Evolutionary conservation across 768 basidiomycete species (phyloP).

Genomic region (Auriscalpium microsporum): DNA sequence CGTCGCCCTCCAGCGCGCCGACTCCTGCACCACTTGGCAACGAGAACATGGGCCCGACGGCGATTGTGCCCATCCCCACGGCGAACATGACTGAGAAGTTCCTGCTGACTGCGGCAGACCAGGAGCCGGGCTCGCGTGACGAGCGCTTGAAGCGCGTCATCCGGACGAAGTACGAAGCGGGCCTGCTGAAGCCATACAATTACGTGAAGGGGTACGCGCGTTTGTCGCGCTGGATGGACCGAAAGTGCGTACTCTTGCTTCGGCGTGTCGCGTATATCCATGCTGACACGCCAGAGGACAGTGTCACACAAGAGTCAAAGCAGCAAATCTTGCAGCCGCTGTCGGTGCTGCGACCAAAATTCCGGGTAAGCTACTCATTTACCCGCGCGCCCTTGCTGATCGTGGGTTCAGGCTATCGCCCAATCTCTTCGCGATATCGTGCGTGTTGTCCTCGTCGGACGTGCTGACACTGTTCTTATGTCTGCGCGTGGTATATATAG

Average conservation of each 20-base stretch:
- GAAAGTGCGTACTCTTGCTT: conserved; percentile 51
- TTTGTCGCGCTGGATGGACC: conserved; percentile 90
- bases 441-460: conserved; percentile 18
- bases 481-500: conserved; percentile 24
- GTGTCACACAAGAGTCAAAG: conserved; percentile 84
- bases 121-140: conserved; percentile 82
- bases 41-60: too few relatives aligned
- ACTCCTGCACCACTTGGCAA: background rate
- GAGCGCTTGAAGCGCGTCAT: conserved; percentile 89
- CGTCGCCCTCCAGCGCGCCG: background rate
- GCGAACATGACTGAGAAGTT: conserved; percentile 82
- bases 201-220: conserved; percentile 94
- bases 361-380: conserved; percentile 44
- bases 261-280: conserved; percentile 2
- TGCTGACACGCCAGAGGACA: conserved; percentile 21
- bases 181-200: conserved; percentile 89
- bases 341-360: conserved; percentile 77
- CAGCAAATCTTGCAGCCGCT: conserved; percentile 88
- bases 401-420: conserved; percentile 51
- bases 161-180: conserved; percentile 94
- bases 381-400: background rate
- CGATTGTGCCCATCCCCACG: conserved; percentile 46
- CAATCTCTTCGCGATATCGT: conserved; percentile 81
- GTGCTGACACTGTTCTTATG: background rate
- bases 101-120: conserved; percentile 89